Conservation (phyloP, 345 rosid species). For the Iberis pinnata region DNA sequence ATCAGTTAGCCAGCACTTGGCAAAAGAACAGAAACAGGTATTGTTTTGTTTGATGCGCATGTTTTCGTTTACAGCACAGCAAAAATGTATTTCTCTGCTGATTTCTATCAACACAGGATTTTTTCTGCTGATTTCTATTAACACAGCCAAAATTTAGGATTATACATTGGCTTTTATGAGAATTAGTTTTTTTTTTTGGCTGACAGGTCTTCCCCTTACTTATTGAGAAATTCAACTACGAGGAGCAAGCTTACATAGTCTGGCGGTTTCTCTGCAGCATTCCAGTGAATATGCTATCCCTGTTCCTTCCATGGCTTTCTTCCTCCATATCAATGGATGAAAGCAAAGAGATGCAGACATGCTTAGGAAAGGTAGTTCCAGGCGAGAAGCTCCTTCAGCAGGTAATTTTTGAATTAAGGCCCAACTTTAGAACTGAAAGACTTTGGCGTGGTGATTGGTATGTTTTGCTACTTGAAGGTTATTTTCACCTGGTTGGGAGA, state of each 20-base stretch:
- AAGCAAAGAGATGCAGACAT: conserved; percentile 57
- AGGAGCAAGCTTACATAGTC: conserved; percentile 80
- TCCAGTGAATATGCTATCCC: conserved; percentile 83
- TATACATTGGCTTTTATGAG: not conserved
- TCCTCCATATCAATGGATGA: conserved; percentile 69
- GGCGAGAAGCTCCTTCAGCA: conserved; percentile 71
- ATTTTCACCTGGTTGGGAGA: conserved; percentile 75
- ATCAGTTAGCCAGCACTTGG: conserved; percentile 87
- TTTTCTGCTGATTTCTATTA: conserved; percentile 16
- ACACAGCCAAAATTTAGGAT: conserved; percentile 1
- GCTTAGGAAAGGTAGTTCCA: conserved; percentile 72
- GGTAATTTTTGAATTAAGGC: conserved; percentile 34
- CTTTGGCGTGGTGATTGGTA: conserved; percentile 16
- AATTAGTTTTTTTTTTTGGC: not conserved
- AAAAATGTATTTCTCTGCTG: conserved; percentile 19
- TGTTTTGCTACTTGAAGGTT: conserved; percentile 40
- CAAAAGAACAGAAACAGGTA: conserved; percentile 97
- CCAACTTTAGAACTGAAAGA: conserved; percentile 7
- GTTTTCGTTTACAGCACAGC: conserved; percentile 8
- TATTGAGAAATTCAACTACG: conserved; percentile 66
- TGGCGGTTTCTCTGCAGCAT: conserved; percentile 92
- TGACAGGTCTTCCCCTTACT: conserved; percentile 78
- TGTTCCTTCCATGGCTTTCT: conserved; percentile 83
- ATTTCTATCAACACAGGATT: conserved; percentile 10
- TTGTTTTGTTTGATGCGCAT: not conserved